These are phyloP conservation scores for Aphanomyces euteiches DNA, from an alignment of 352 stramenopile genomes.

Conservation along the genomic window DNA sequence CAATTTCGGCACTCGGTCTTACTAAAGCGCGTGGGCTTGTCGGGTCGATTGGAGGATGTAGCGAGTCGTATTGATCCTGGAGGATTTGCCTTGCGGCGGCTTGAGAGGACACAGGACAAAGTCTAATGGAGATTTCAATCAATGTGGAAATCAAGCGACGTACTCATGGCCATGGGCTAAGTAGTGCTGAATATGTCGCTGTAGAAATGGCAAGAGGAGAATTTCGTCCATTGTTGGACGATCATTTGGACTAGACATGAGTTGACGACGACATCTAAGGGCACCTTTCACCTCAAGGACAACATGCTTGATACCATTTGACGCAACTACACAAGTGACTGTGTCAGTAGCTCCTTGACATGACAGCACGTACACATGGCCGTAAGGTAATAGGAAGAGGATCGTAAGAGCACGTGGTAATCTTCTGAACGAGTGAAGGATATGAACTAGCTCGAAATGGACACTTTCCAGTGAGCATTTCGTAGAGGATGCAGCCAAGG, in stretches of 20 bases:
- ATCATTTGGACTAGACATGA: slow-evolving; percentile 1
- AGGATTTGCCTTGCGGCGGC: neutral
- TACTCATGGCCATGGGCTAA: slow-evolving; percentile 2
- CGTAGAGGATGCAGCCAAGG: slow-evolving; percentile 94
- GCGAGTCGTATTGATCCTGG: neutral
- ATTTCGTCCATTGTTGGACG: slow-evolving; percentile 3
- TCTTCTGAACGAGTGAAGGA: slow-evolving; percentile 89
- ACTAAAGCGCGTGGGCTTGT: neutral
- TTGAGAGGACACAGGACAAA: neutral
- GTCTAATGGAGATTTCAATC: neutral
- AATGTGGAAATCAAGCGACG: neutral
- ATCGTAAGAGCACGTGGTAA: slow-evolving; percentile 79
- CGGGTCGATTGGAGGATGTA: neutral
- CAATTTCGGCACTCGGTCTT: neutral
- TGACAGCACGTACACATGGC: neutral
- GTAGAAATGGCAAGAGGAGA: neutral
- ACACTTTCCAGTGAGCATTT: slow-evolving; percentile 90
- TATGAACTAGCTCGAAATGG: slow-evolving; percentile 86
- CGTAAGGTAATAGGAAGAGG: slow-evolving; percentile 34
- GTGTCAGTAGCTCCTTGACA: neutral
- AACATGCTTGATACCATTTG: slow-evolving; percentile 10
- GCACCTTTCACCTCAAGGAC: neutral
- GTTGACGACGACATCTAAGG: neutral
- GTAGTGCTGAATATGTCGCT: slow-evolving; percentile 1
- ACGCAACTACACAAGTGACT: neutral